Evolutionary conservation across 768 basidiomycete genomes (phyloP).

Genomic region (Pulveroboletus sp.): DNA sequence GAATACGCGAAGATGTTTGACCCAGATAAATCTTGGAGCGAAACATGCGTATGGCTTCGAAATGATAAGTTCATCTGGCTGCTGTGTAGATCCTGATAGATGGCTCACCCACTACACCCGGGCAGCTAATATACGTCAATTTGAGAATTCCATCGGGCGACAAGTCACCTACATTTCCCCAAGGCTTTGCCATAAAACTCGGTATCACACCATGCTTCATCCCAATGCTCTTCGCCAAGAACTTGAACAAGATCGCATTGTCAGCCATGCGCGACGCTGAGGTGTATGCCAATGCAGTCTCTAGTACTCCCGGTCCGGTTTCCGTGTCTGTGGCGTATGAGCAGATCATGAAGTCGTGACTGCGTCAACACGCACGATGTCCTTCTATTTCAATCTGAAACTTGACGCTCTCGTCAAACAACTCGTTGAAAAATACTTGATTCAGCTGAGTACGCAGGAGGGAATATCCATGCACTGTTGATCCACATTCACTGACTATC

Average conservation of each 20-base stretch:
- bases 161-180: constrained; percentile 69
- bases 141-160: not conserved
- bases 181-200: constrained; percentile 98
- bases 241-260: constrained; percentile 92
- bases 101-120: constrained; percentile 84
- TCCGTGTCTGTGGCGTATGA: constrained; percentile 66
- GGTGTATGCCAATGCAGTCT: constrained; percentile 86
- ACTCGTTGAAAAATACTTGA: constrained; percentile 81
- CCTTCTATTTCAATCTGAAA: constrained; percentile 86
- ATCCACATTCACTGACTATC: constrained; percentile 6
- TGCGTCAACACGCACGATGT: constrained; percentile 56
- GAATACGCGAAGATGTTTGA: constrained; percentile 78
- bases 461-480: constrained; percentile 93
- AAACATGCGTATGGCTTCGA: constrained; percentile 86
- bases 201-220: constrained; percentile 87
- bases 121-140: constrained; percentile 59
- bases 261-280: constrained; percentile 81
- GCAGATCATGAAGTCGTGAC: not conserved
- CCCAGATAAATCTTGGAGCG: constrained; percentile 65
- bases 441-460: constrained; percentile 89
- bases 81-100: constrained; percentile 7
- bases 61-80: not conserved
- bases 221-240: constrained; percentile 86
- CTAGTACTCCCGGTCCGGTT: constrained; percentile 86
- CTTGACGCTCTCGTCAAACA: constrained; percentile 70